phyloP scores from a whole-genome alignment of 768 basidiomycete species.

The Multifurca ochricompacta region DNA sequence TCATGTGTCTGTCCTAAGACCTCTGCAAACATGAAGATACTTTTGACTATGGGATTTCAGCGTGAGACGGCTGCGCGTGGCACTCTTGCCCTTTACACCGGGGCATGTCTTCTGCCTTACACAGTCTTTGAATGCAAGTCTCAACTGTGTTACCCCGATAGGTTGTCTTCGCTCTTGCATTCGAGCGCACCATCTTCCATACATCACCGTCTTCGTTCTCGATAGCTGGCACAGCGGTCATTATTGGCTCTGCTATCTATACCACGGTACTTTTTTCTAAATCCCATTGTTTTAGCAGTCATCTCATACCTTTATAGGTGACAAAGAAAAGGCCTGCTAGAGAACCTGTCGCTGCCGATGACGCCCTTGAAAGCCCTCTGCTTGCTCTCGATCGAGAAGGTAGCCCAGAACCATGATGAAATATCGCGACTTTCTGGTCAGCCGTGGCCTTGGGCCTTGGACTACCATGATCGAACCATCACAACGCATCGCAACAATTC shows the following conservation, averaged over 20 bases:
- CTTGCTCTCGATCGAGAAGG: background rate
- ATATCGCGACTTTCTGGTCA: too few relatives aligned
- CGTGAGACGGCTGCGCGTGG: slow-evolving; percentile 59
- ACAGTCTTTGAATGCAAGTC: background rate
- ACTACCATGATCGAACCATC: too few relatives aligned
- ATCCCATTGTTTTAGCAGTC: background rate
- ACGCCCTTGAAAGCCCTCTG: background rate
- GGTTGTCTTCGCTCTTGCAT: slow-evolving; percentile 59
- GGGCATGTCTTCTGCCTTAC: slow-evolving; percentile 30
- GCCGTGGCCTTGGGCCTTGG: too few relatives aligned
- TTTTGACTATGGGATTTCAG: slow-evolving; percentile 56
- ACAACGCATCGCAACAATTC: too few relatives aligned
- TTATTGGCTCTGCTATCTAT: slow-evolving; percentile 54
- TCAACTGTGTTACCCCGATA: slow-evolving; percentile 22
- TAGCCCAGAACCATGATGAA: too few relatives aligned
- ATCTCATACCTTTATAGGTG: background rate
- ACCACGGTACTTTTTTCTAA: slow-evolving; percentile 44
- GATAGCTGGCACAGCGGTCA: slow-evolving; percentile 55
- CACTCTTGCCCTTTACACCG: slow-evolving; percentile 51
- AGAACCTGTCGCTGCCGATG: background rate
- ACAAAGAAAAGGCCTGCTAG: background rate
- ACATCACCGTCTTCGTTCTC: slow-evolving; percentile 51
- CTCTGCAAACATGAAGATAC: slow-evolving; percentile 29
- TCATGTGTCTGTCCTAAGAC: background rate
- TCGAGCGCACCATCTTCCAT: slow-evolving; percentile 62